A percentile compares a stretch with the other conserved stretches of the same genome.
Evolutionary conservation across 306 rosid genomes (phyloP).

Genomic region (Corylus americana): DNA sequence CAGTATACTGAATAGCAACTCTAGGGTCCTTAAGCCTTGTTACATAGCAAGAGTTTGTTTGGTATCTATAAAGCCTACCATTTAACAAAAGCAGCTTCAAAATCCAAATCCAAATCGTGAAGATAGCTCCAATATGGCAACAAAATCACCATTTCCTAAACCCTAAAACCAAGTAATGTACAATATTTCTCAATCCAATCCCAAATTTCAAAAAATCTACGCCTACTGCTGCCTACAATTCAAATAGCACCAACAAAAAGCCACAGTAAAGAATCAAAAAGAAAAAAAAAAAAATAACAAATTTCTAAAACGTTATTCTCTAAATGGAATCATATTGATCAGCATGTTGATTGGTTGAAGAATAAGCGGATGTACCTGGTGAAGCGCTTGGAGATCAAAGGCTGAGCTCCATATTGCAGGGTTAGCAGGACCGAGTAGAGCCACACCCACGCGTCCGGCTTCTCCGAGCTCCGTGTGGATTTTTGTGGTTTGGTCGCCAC

Average conservation of each 20-base stretch:
- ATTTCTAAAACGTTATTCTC: background rate
- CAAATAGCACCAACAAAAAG: background rate
- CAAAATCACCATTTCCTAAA: background rate
- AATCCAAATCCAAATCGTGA: background rate
- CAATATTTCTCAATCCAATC: background rate
- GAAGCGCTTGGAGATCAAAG: conserved; percentile 83
- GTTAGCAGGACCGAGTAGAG: conserved; percentile 76
- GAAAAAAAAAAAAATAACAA: background rate
- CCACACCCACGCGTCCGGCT: conserved; percentile 45
- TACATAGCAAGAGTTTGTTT: background rate
- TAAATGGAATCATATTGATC: background rate
- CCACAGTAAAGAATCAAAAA: background rate
- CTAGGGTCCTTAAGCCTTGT: background rate
- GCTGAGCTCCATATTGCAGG: conserved; percentile 94
- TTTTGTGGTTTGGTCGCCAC: conserved; percentile 36
- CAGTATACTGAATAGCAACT: background rate
- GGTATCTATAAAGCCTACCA: background rate
- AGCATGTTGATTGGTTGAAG: background rate
- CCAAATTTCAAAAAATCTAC: background rate
- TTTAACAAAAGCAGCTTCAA: background rate
- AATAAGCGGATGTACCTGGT: conserved; percentile 47
- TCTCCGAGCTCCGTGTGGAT: conserved; percentile 27
- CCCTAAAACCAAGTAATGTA: background rate
- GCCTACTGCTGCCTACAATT: background rate
- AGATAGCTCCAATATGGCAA: background rate